Percentiles rank a stretch among this genome's conserved stretches.
These are phyloP conservation scores for Odontarrhena argentea DNA, from an alignment of 345 rosid genomes.

Conservation along the genomic window DNA sequence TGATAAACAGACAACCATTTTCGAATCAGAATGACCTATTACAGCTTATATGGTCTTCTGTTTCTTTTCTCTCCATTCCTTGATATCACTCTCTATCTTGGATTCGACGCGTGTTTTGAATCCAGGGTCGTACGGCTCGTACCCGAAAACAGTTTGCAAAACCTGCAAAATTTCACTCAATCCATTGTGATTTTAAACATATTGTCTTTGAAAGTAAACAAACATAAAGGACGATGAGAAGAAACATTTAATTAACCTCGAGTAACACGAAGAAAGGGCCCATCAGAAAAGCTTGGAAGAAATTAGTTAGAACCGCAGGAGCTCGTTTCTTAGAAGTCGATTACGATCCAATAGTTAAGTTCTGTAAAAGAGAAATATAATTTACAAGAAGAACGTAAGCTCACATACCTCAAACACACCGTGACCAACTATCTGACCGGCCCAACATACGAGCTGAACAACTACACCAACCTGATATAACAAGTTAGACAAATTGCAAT, in stretches of 20 bases:
- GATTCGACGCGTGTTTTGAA: conserved; percentile 57
- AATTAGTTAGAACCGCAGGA: conserved; percentile 75
- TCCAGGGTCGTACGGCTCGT: conserved; percentile 82
- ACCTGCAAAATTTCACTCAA: conserved; percentile 42
- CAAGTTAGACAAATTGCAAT: neutral
- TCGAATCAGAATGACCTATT: neutral
- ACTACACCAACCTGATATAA: conserved; percentile 62
- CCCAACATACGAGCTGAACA: conserved; percentile 72
- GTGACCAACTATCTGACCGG: conserved; percentile 75
- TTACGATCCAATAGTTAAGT: neutral
- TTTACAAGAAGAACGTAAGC: neutral
- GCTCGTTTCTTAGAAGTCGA: conserved; percentile 62
- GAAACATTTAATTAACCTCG: conserved; percentile 55
- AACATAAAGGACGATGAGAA: neutral
- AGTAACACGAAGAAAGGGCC: conserved; percentile 85
- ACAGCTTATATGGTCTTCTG: conserved; percentile 27
- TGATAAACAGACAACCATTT: neutral
- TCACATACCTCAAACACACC: conserved; percentile 71
- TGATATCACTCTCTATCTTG: conserved; percentile 54
- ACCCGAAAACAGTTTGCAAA: conserved; percentile 53
- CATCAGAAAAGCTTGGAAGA: conserved; percentile 67
- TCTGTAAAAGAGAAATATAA: neutral
- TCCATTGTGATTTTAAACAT: neutral
- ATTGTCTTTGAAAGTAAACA: neutral
- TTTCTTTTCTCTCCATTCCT: conserved; percentile 56